Percentiles rank a stretch among this genome's conserved stretches.
These are phyloP conservation scores for Coniosporium apollinis DNA, from an alignment of 495 filamentous ascomycete genomes.

Conservation along the genomic window DNA sequence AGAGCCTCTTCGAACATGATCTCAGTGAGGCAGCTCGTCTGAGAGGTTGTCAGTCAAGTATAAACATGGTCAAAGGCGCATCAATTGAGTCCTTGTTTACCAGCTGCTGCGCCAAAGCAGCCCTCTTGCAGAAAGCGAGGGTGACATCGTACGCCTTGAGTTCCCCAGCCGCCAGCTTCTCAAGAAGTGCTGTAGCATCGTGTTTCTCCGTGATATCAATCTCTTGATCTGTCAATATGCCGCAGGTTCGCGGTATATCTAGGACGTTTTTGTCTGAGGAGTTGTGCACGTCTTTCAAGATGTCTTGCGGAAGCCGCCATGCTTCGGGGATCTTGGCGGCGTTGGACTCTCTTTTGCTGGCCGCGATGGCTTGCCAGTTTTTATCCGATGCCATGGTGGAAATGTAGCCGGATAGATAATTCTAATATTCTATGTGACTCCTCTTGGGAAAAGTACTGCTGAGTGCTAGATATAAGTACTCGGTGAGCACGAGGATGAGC, in stretches of 20 bases:
- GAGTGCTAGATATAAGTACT: too few relatives aligned
- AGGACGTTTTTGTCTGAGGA: slow-evolving; percentile 1
- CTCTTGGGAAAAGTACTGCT: too few relatives aligned
- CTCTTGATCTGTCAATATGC: slow-evolving; percentile 25
- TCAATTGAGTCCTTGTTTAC: slow-evolving; percentile 2
- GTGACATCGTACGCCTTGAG: slow-evolving; percentile 29
- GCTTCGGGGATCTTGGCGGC: slow-evolving; percentile 5
- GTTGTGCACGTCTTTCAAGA: too few relatives aligned
- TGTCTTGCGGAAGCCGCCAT: slow-evolving; percentile 6
- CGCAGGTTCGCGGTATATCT: slow-evolving; percentile 2
- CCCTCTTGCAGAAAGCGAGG: slow-evolving; percentile 32
- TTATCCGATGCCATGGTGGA: too few relatives aligned
- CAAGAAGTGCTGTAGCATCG: slow-evolving; percentile 29
- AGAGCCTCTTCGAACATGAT: slow-evolving; percentile 27
- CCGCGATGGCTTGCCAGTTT: too few relatives aligned
- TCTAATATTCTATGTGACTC: too few relatives aligned
- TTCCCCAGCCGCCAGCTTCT: slow-evolving; percentile 18
- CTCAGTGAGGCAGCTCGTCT: slow-evolving; percentile 28
- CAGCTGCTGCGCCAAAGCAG: slow-evolving; percentile 28
- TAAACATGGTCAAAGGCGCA: not conserved
- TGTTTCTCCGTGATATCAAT: slow-evolving; percentile 34
- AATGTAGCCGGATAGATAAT: too few relatives aligned
- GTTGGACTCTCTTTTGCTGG: too few relatives aligned
- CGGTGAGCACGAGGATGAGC: too few relatives aligned
- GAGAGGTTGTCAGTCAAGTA: too few relatives aligned